Conservation (phyloP, 1,284 basidiomycete species). For the Sporisorium exsertum region DNA sequence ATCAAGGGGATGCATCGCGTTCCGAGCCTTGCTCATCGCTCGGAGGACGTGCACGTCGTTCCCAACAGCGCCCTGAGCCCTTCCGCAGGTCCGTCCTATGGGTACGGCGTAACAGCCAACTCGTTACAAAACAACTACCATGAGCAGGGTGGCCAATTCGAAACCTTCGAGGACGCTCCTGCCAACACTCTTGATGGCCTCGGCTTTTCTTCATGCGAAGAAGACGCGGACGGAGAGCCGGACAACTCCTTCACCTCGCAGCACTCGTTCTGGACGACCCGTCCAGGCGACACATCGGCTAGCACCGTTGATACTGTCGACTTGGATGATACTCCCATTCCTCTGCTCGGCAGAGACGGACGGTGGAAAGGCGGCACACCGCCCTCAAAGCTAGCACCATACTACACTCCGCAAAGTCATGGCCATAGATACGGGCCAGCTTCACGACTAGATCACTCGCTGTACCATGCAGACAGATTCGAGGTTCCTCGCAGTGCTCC, state of each 20-base stretch:
- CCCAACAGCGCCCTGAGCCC: slow-evolving; percentile 7
- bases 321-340: slow-evolving; percentile 11
- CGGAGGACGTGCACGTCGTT: slow-evolving; percentile 3
- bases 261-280: slow-evolving; percentile 24
- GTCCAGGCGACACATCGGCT: slow-evolving; percentile 16
- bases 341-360: slow-evolving; percentile 22
- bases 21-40: neutral
- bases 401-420: neutral
- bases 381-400: neutral
- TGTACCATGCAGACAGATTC: neutral
- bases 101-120: neutral
- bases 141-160: too few species aligned
- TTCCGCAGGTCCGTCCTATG: neutral
- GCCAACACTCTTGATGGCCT: neutral
- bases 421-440: neutral
- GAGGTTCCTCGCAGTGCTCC: neutral
- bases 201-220: slow-evolving; percentile 25
- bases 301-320: slow-evolving; percentile 20
- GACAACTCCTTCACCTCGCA: slow-evolving; percentile 20
- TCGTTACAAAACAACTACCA: neutral
- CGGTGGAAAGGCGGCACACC: slow-evolving; percentile 19
- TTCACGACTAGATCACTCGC: neutral
- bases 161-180: neutral
- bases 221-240: slow-evolving; percentile 37
- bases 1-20: slow-evolving; percentile 5